Evolutionary conservation across 164 flowering plant species (phyloP).

Genomic region (Vitis cinerea): DNA sequence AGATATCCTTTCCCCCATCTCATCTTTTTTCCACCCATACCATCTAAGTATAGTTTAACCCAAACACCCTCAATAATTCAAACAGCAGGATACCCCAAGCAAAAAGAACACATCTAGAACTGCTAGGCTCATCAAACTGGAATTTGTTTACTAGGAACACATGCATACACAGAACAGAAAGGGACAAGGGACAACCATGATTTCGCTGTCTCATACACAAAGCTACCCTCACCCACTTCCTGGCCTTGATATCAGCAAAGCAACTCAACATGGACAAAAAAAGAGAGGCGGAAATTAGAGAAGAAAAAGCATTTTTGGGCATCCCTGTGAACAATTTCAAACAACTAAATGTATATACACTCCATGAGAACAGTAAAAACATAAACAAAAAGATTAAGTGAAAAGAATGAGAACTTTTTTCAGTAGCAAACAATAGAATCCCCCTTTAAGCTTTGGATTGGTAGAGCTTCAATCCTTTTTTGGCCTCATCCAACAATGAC

Average conservation of each 20-base stretch:
- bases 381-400: not conserved
- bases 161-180: not conserved
- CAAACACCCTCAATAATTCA: not conserved
- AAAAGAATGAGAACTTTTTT: not conserved
- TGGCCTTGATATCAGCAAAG: not conserved
- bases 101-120: not conserved
- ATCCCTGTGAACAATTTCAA: not conserved
- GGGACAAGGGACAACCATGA: not conserved
- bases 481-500: slow-evolving; percentile 38
- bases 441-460: slow-evolving; percentile 51
- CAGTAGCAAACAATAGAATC: slow-evolving; percentile 19
- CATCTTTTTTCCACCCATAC: not conserved
- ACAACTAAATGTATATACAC: slow-evolving; percentile 20
- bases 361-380: slow-evolving; percentile 8
- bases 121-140: not conserved
- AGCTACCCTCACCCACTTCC: not conserved
- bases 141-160: not conserved
- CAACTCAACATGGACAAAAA: not conserved
- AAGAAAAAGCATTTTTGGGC: not conserved
- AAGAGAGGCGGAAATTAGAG: not conserved
- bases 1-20: not conserved
- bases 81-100: not conserved
- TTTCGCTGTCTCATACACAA: not conserved
- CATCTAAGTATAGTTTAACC: not conserved
- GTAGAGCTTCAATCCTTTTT: slow-evolving; percentile 49